Conservation (phyloP, 2,329 filamentous ascomycete species). For the Stachybotrys echinatus region DNA sequence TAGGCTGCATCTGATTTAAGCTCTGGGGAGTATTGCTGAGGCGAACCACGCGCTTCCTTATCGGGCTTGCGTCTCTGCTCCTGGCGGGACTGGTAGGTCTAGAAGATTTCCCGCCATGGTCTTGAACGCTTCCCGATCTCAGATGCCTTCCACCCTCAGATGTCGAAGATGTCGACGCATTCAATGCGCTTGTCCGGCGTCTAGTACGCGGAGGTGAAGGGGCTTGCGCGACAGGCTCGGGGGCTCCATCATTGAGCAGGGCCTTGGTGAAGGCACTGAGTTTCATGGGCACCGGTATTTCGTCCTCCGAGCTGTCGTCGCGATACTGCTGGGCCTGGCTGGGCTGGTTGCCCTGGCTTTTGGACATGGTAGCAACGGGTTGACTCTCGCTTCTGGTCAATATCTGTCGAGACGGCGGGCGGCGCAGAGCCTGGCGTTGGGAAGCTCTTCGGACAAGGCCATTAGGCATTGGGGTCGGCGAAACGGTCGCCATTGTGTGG, state of each 20-base stretch:
- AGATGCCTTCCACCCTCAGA: conserved; percentile 39
- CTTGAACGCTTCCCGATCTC: conserved; percentile 43
- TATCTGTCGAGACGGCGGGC: conserved; percentile 40
- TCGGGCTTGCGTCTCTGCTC: conserved; percentile 46
- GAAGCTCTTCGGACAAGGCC: conserved; percentile 47
- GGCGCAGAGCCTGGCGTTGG: conserved; percentile 49
- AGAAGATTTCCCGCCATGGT: conserved; percentile 28
- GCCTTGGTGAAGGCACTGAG: conserved; percentile 90
- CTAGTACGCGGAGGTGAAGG: conserved; percentile 43
- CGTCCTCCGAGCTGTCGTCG: conserved; percentile 90
- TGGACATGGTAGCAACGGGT: conserved; percentile 21
- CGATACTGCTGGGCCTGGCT: conserved; percentile 38
- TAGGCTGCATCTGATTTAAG: conserved; percentile 31
- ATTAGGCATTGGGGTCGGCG: conserved; percentile 51
- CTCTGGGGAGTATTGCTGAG: conserved; percentile 47
- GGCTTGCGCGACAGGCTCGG: conserved; percentile 33
- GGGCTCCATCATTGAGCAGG: conserved; percentile 61
- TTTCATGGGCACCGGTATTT: conserved; percentile 86
- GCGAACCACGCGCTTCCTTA: conserved; percentile 52
- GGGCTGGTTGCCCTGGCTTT: conserved; percentile 30
- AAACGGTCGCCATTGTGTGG: conserved; percentile 44
- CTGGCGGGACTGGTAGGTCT: conserved; percentile 37
- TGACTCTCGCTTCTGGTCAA: conserved; percentile 42
- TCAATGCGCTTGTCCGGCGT: conserved; percentile 43
- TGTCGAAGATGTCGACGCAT: conserved; percentile 34